A percentile compares a stretch with the other conserved stretches of the same genome.
Conservation (phyloP, 148 eudicot genomes). For the Cornus suecica region DNA sequence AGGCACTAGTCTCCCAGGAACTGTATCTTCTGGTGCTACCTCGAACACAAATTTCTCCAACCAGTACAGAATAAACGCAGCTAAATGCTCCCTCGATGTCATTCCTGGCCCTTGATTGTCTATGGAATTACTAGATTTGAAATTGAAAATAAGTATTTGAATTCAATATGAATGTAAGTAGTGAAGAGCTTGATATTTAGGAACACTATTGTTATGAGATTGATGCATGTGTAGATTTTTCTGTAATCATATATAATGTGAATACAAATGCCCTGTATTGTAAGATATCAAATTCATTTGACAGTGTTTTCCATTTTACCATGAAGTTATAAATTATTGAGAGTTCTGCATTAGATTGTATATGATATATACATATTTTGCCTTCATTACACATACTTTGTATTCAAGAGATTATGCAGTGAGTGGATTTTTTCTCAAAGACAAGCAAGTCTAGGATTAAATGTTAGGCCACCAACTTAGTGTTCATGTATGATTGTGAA, state of each 20-base stretch:
- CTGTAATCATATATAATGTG: background rate
- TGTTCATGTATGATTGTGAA: background rate
- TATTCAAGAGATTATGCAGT: background rate
- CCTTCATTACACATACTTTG: too few species aligned
- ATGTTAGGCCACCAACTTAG: constrained; percentile 54
- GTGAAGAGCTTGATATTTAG: background rate
- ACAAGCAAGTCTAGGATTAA: constrained; percentile 7
- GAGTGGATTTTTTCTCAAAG: background rate
- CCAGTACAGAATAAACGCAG: too few species aligned
- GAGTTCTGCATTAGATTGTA: too few species aligned
- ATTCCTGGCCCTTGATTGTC: constrained; percentile 47
- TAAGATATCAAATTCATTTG: background rate
- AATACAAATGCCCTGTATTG: background rate
- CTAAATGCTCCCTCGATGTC: too few species aligned
- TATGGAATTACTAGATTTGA: constrained; percentile 46
- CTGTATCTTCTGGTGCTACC: too few species aligned
- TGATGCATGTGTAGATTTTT: constrained; percentile 3
- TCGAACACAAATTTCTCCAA: too few species aligned
- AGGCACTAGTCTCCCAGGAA: too few species aligned
- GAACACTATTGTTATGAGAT: background rate
- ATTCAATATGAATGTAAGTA: background rate
- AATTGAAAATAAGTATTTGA: background rate
- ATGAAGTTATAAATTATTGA: too few species aligned
- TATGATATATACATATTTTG: too few species aligned
- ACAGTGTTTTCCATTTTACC: too few species aligned